Base-by-base conservation (phyloP, 371 early-diverging fungal species). In the Mucor velutinosus region DNA sequence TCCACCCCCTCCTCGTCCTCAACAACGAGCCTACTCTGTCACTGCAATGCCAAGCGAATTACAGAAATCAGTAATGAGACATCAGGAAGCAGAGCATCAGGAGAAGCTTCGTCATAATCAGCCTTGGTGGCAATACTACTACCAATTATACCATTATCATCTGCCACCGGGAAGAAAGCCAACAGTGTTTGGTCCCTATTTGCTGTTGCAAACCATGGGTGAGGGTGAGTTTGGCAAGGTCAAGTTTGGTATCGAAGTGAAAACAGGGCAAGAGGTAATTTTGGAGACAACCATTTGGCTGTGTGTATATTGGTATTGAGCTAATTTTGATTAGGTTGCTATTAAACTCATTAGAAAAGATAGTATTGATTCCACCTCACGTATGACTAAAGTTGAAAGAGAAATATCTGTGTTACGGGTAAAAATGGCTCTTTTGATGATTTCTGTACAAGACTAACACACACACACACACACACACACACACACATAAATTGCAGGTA, bases 221-320 rank as follows among this genome's bases (percentile, higher is more conserved):
- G 98, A 95, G 79, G 99, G 99, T 41, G 98, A 98, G 79, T 99
- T 98, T 82, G 97, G 97, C 61, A 97, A 98, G 78, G 99, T 99
- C 71, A 98, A 99, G 75, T 89, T 98, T 27, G 99, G 95, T 17
- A 89, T 95, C 68, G 94, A 98, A 81, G 90, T 91, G 61, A 84
- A 95, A 55, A 92, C 94, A 19, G 94, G 95, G n/a, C 92, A 93
- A 71, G 97, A 96, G 88, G 99, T 96, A 87, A 75, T 21, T n/a
- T n/a, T n/a, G n/a, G 11, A 37, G 14, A 14, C 14, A 35, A 8
- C 7, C 33, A 35, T 35, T 30, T 30, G 33, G 7, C 12, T n/a
- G 8, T 39, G 17, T 10, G 14, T 17, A 53, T 17, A 60, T 6
- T 6, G 8, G 14, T 41, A 27, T 25, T 63, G 43, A 66, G 41